Conservation (phyloP, 768 basidiomycete genomes). For the Mycena sanguinolenta region DNA sequence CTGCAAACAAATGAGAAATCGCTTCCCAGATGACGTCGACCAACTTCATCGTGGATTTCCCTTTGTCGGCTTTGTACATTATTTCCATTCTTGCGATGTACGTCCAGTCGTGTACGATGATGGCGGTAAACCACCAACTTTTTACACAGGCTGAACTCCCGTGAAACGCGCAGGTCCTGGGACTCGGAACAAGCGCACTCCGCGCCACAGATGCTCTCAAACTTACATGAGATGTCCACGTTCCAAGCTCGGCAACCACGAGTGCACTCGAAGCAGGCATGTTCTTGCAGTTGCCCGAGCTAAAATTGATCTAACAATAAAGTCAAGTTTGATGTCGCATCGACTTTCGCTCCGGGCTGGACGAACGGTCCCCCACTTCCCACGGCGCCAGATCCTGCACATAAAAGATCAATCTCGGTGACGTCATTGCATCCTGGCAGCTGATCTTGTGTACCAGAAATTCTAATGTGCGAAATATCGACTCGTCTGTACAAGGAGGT, state of each 20-base stretch:
- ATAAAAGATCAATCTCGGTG: too few relatives aligned
- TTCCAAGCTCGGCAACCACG: not conserved
- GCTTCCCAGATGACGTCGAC: not conserved
- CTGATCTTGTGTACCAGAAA: too few relatives aligned
- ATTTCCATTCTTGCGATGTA: not conserved
- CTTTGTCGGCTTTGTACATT: not conserved
- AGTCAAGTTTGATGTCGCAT: too few relatives aligned
- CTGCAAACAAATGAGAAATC: not conserved
- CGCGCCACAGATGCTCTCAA: not conserved
- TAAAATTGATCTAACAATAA: too few relatives aligned
- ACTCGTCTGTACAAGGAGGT: too few relatives aligned
- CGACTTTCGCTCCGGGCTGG: too few relatives aligned
- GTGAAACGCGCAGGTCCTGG: not conserved
- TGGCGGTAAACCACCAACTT: not conserved
- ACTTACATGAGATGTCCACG: not conserved
- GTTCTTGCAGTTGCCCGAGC: too few relatives aligned
- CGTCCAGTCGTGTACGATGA: not conserved
- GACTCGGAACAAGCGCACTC: not conserved
- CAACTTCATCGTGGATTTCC: constrained; percentile 4
- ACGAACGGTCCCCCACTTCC: too few relatives aligned
- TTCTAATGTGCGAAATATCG: too few relatives aligned
- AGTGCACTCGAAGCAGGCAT: too few relatives aligned
- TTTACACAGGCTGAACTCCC: not conserved
- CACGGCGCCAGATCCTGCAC: too few relatives aligned
- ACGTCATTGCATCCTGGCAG: too few relatives aligned